A percentile compares a stretch with the other conserved stretches of the same genome.
Evolutionary conservation across 441 rosid genomes (phyloP).

Genomic region (Brassica balearica): DNA sequence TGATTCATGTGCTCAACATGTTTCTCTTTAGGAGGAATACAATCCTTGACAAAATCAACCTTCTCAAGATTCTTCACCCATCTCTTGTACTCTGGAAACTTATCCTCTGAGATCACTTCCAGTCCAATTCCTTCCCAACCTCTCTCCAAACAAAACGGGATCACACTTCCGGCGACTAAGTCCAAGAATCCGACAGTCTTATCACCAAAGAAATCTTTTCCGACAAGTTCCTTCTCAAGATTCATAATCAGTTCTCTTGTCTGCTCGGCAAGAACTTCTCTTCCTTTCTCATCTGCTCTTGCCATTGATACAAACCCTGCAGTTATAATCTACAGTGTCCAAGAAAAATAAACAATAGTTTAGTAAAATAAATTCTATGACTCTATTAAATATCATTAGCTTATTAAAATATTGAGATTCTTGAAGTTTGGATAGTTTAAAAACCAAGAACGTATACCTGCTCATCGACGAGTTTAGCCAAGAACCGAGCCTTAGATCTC

Average conservation of each 20-base stretch:
- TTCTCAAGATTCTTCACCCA: conserved; percentile 44
- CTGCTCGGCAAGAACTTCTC: conserved; percentile 35
- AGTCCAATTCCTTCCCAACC: conserved; percentile 34
- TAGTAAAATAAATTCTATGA: background rate
- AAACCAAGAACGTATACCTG: conserved; percentile 37
- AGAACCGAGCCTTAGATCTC: conserved; percentile 46
- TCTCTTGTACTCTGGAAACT: conserved; percentile 38
- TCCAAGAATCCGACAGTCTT: conserved; percentile 50
- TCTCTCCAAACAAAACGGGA: conserved; percentile 38
- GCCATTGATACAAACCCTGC: background rate
- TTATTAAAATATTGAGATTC: conserved; percentile 1
- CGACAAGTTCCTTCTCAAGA: conserved; percentile 50
- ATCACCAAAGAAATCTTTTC: conserved; percentile 53
- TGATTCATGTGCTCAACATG: conserved; percentile 29
- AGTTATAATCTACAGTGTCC: conserved; percentile 22
- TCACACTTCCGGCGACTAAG: conserved; percentile 31
- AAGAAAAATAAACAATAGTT: background rate
- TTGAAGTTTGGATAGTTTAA: background rate
- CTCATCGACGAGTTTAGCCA: conserved; percentile 46
- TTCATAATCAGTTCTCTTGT: conserved; percentile 29
- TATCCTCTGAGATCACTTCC: conserved; percentile 34
- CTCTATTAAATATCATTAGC: background rate
- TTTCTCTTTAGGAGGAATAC: conserved; percentile 41
- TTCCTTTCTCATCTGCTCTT: conserved; percentile 29
- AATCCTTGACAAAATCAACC: conserved; percentile 44